phyloP scores from a whole-genome alignment of 1,284 basidiomycete genomes.

The Ceratobasidium sp. region DNA sequence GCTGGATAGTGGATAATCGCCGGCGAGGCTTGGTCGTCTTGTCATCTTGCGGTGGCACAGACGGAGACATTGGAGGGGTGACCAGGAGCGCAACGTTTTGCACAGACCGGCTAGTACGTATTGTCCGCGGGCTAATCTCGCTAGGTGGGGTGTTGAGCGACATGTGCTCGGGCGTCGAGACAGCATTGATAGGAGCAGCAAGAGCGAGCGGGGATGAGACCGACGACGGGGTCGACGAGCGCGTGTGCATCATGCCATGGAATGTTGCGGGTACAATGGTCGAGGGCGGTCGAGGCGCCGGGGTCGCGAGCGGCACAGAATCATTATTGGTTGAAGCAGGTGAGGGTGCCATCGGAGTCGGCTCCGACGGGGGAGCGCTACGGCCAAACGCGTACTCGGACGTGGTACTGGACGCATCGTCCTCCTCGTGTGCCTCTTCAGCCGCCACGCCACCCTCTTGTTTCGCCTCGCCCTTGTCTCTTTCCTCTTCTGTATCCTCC shows the following conservation, averaged over 20 bases:
- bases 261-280: slow-evolving; percentile 36
- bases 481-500: slow-evolving; percentile 54
- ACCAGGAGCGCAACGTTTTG: slow-evolving; percentile 66
- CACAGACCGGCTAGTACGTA: slow-evolving; percentile 72
- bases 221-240: slow-evolving; percentile 86
- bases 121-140: slow-evolving; percentile 53
- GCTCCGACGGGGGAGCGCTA: slow-evolving; percentile 60
- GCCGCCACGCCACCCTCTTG: slow-evolving; percentile 51
- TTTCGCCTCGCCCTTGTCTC: slow-evolving; percentile 53
- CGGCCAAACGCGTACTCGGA: slow-evolving; percentile 74
- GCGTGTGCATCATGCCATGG: slow-evolving; percentile 52
- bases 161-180: slow-evolving; percentile 67
- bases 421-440: slow-evolving; percentile 54
- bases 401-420: slow-evolving; percentile 71
- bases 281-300: slow-evolving; percentile 33
- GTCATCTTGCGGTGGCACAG: slow-evolving; percentile 70
- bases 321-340: slow-evolving; percentile 64
- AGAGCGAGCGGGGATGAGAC: slow-evolving; percentile 85
- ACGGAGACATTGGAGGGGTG: slow-evolving; percentile 82
- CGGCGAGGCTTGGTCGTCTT: slow-evolving; percentile 66
- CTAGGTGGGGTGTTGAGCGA: slow-evolving; percentile 65
- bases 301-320: slow-evolving; percentile 38
- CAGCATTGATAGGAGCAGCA: slow-evolving; percentile 82
- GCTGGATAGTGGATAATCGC: slow-evolving; percentile 79
- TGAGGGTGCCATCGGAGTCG: slow-evolving; percentile 75